phyloP scores from a whole-genome alignment of 179 eudicot species.

The Spergularia azorica region DNA sequence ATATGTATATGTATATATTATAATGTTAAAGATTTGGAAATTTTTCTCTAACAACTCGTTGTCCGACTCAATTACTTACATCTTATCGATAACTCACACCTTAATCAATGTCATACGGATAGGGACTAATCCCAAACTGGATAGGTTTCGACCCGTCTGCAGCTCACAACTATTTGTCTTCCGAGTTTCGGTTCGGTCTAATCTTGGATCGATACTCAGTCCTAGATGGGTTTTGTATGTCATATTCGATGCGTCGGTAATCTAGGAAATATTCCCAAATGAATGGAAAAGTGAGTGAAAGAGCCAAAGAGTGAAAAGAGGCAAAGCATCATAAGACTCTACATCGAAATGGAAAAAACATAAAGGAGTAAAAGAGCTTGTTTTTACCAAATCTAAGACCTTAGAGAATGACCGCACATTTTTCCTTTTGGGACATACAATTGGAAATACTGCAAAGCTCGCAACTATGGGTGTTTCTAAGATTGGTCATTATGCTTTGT shows the following conservation, averaged over 20 bases:
- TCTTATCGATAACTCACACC: background rate
- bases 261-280: background rate
- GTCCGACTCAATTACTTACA: background rate
- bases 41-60: background rate
- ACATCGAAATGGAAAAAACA: background rate
- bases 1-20: background rate
- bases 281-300: background rate
- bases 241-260: background rate
- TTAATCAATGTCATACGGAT: no score
- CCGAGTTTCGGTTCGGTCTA: no score
- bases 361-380: background rate
- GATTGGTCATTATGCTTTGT: slow-evolving; percentile 18
- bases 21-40: background rate
- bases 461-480: slow-evolving; percentile 1
- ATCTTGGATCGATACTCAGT: no score
- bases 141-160: no score
- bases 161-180: no score
- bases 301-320: background rate
- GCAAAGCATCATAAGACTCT: background rate
- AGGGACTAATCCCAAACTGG: no score
- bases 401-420: background rate
- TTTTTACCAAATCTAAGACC: background rate
- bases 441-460: slow-evolving; percentile 6
- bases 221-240: no score
- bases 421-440: slow-evolving; percentile 5